These are phyloP conservation scores for Cercospora sojina DNA, from an alignment of 2,329 filamentous ascomycete species.

Conservation along the genomic window DNA sequence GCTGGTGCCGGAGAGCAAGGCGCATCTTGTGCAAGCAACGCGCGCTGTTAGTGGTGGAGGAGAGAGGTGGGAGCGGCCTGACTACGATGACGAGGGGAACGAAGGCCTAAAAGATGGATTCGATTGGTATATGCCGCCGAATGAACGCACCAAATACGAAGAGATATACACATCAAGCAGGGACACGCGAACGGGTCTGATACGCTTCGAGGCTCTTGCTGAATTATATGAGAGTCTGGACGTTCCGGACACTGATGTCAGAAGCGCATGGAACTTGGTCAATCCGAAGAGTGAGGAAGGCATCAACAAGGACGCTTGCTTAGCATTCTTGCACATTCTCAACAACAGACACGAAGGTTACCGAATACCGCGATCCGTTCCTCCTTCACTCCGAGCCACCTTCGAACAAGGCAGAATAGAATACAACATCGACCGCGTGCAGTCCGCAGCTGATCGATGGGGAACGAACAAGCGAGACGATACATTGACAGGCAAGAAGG, in stretches of 20 bases:
- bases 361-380: conserved; percentile 87
- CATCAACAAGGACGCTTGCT: conserved; percentile 91
- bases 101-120: conserved; percentile 91
- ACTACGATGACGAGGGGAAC: conserved; percentile 73
- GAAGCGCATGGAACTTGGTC: conserved; percentile 94
- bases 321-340: conserved; percentile 94
- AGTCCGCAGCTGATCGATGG: conserved; percentile 68
- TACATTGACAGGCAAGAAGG: conserved; percentile 83
- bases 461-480: conserved; percentile 74
- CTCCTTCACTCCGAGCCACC: conserved; percentile 81
- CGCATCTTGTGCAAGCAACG: conserved; percentile 81
- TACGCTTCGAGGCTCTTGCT: conserved; percentile 70
- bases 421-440: conserved; percentile 81
- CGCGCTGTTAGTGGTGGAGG: conserved; percentile 76
- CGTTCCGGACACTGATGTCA: conserved; percentile 73
- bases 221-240: conserved; percentile 81
- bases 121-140: conserved; percentile 98
- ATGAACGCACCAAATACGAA: conserved; percentile 90
- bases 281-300: conserved; percentile 80
- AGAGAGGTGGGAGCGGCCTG: conserved; percentile 79
- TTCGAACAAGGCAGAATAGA: conserved; percentile 97
- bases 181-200: conserved; percentile 73
- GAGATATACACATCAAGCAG: conserved; percentile 94
- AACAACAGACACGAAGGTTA: conserved; percentile 94
- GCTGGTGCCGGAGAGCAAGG: conserved; percentile 94